Conservation (phyloP, 1,284 basidiomycete species). For the Volvariella volvacea region DNA sequence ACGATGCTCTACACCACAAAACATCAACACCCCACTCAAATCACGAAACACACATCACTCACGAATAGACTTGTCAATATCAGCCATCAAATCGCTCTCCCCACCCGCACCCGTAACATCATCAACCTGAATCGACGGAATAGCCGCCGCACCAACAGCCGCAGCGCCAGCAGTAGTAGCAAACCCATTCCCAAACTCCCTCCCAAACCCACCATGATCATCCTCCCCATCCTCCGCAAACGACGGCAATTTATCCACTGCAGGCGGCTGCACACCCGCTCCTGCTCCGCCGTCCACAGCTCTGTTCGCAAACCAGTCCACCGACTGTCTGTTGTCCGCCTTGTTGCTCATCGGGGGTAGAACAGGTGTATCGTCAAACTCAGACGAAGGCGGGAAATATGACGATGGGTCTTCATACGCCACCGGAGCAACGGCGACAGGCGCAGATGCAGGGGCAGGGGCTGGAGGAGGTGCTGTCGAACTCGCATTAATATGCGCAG, state of each 20-base stretch:
- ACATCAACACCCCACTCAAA: conserved; percentile 2
- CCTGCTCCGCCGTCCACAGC: conserved; percentile 57
- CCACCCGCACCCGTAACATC: conserved; percentile 26
- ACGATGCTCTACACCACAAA: conserved; percentile 45
- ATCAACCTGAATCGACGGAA: conserved; percentile 55
- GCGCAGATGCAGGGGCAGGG: conserved; percentile 12
- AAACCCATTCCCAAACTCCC: conserved; percentile 16
- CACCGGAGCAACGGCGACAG: conserved; percentile 21
- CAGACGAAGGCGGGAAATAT: conserved; percentile 10
- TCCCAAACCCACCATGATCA: no score
- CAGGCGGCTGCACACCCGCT: no score
- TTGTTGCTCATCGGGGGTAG: conserved; percentile 8
- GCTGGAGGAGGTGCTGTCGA: conserved; percentile 35
- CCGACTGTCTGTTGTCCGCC: conserved; percentile 66
- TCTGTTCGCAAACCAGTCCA: conserved; percentile 90
- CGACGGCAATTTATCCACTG: conserved; percentile 43
- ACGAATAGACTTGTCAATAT: conserved; percentile 72
- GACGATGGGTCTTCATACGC: conserved; percentile 10
- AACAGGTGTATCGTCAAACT: conserved; percentile 11
- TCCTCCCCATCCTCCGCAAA: conserved; percentile 56
- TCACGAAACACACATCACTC: conserved; percentile 17
- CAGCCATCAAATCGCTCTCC: conserved; percentile 54
- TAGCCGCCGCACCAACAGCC: conserved; percentile 13
- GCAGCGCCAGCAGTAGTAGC: conserved; percentile 17
- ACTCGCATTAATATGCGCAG: conserved; percentile 55